A percentile compares a stretch with the other conserved stretches of the same genome.
Conservation (phyloP, 2,329 filamentous ascomycete genomes). For the Podosphaera xanthii region DNA sequence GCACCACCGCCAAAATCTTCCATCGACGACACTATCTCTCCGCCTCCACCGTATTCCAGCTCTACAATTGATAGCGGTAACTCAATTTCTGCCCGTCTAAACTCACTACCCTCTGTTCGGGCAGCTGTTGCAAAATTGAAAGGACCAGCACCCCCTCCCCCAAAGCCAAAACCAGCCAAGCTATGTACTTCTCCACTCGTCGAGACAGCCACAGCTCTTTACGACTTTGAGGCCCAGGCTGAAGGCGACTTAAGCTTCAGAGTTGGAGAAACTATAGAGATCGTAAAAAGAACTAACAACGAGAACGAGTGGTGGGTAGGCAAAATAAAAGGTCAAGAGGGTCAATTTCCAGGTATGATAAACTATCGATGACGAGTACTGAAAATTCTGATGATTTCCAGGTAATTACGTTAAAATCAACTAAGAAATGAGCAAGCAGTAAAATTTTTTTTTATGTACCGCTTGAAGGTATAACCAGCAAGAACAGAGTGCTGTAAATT, state of each 20-base stretch:
- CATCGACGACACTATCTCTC: slow-evolving; percentile 27
- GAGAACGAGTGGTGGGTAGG: slow-evolving; percentile 97
- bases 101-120: slow-evolving; percentile 21
- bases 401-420: slow-evolving; percentile 1
- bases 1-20: slow-evolving; percentile 18
- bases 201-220: slow-evolving; percentile 74
- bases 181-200: slow-evolving; percentile 40
- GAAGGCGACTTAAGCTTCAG: slow-evolving; percentile 83
- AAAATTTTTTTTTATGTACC: not conserved
- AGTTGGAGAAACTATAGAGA: slow-evolving; percentile 75
- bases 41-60: slow-evolving; percentile 49
- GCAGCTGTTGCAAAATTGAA: slow-evolving; percentile 42
- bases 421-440: not conserved
- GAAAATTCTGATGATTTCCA: not conserved
- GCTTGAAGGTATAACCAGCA: not conserved
- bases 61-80: slow-evolving; percentile 7
- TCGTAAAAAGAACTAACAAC: slow-evolving; percentile 60
- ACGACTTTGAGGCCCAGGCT: slow-evolving; percentile 89
- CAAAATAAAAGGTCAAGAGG: slow-evolving; percentile 52
- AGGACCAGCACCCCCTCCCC: slow-evolving; percentile 40
- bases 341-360: slow-evolving; percentile 72
- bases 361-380: not conserved
- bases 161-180: slow-evolving; percentile 59
- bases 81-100: slow-evolving; percentile 18
- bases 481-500: not conserved